Base-by-base conservation (phyloP, 768 basidiomycete genomes). In the Leccinum subgranulosum region DNA sequence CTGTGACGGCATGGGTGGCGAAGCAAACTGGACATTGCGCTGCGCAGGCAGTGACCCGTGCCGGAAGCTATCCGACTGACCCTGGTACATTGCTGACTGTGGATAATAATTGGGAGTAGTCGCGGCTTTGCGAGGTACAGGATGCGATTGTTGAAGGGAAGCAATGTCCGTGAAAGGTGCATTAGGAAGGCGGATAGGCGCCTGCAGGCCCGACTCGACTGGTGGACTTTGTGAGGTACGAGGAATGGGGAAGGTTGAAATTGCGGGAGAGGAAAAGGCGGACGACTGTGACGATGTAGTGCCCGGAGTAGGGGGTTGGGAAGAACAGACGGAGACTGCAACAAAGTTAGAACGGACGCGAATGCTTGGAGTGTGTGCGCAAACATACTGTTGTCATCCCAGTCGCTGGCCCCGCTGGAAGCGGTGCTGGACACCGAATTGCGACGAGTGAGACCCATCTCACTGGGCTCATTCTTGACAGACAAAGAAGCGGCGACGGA, bases 301-400 rank as follows among this genome's bases (percentile, higher is more conserved):
- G 23, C 74, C 74, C 17, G 73, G 68, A 0, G 73, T 74, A 1
- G 66, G 63, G 8, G 74, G 72, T 21, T 69, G 62, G 4, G 80
- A 81, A 17, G 66, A 68, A 50, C 64, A 58, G 36, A 73, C 57
- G 1, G 69, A 69, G 19, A 69, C 70, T 73, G 52, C 11, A 27
- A 49, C 31, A 7, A 31, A 8, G 43, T 49, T 25, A 56, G 57
- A 45, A 51, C 46, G 33, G 15, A 14, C 9, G n/a, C 3, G 23
- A 29, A 48, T 43, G 21, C 8, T 17, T 2, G 17, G 15, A 2
- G 17, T 3, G 6, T 2, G 39, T 0, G n/a, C 6, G n/a, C 0
- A 3, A 3, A 70, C 87, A 67, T 69, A 90, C 89, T 80, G 74
- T 74, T 82, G 70, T 91, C 90, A 68, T 92, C 90, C 89, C 90